Evolutionary conservation across 2,329 filamentous ascomycete genomes (phyloP), one percentile per base, ranked within the genome.

Genomic region (Calonectria montana): DNA sequence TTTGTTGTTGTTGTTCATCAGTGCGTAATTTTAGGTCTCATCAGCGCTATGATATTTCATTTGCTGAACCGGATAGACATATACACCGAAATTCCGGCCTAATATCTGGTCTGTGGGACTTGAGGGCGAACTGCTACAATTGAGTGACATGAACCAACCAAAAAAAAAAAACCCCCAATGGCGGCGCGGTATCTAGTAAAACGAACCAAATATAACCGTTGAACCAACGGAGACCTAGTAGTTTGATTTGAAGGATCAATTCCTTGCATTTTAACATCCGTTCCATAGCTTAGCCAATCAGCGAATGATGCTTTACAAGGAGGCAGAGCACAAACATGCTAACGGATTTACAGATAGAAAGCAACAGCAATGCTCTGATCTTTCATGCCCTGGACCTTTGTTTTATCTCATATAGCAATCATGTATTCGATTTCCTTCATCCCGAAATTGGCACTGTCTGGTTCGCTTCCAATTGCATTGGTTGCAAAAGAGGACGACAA

Each of bases 371-470:
- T 7, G 13, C 9, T 48, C 15, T 48, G 16, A 4, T 25, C 23
- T 27, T 27, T 25, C 3, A 25, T 25, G 16, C n/a, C 4, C 5
- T 21, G 13, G 8, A 43, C 16, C 8, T 21, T 21, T 45, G 4
- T 27, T 25, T 12, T 16, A n/a, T 23, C n/a, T 21, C 18, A 16
- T 35, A 12, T 25, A 45, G 3, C 3, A 1, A 39, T 2, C 6
- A 77, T 77, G 76, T 63, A 37, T 13, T 39, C 21, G 0, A 18
- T 25, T 5, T 2, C 69, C 0, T 47, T 45, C 15, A 31, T 53
- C 3, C 2, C 39, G 3, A 21, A 50, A 9, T 45, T 50, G 0
- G 18, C 12, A 4, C 13, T 75, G 1, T n/a, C 69, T 1, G 15
- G 64, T 13, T n/a, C 53, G 1, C 1, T 65, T 8, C n/a, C 53